phyloP scores from a whole-genome alignment of 2,329 filamentous ascomycete species.

The Tolypocladium ovalisporum region DNA sequence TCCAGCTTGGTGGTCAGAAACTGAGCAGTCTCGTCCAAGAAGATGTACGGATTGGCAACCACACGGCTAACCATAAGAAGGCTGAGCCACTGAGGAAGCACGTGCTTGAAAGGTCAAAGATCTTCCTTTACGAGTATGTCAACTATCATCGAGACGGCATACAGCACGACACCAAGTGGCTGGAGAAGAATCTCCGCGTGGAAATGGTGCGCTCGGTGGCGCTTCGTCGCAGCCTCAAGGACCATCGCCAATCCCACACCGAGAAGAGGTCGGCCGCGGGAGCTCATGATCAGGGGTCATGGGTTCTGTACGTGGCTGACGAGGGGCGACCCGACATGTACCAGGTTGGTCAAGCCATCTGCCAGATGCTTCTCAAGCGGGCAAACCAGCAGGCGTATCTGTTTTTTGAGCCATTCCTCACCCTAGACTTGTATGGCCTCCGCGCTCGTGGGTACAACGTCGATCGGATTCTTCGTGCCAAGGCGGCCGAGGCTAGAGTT shows the following conservation, averaged over 20 bases:
- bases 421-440: slow-evolving; percentile 70
- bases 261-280: slow-evolving; percentile 69
- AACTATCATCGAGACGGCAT: slow-evolving; percentile 67
- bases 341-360: slow-evolving; percentile 81
- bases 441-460: slow-evolving; percentile 91
- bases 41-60: slow-evolving; percentile 59
- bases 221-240: slow-evolving; percentile 64
- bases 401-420: slow-evolving; percentile 84
- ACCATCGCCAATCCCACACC: slow-evolving; percentile 56
- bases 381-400: slow-evolving; percentile 84
- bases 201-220: slow-evolving; percentile 69
- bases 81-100: slow-evolving; percentile 64
- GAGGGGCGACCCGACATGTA: slow-evolving; percentile 67
- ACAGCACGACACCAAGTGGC: slow-evolving; percentile 79
- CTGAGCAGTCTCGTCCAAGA: slow-evolving; percentile 72
- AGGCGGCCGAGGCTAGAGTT: slow-evolving; percentile 77
- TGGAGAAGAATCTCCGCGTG: slow-evolving; percentile 75
- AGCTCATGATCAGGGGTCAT: slow-evolving; percentile 39
- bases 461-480: slow-evolving; percentile 79
- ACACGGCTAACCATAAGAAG: slow-evolving; percentile 54
- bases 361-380: slow-evolving; percentile 66
- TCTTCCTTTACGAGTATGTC: slow-evolving; percentile 72
- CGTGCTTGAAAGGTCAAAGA: slow-evolving; percentile 75
- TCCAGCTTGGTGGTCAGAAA: slow-evolving; percentile 64
- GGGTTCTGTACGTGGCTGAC: slow-evolving; percentile 66